phyloP scores from a whole-genome alignment of 352 stramenopile genomes.

The Pythium catenulatum region DNA sequence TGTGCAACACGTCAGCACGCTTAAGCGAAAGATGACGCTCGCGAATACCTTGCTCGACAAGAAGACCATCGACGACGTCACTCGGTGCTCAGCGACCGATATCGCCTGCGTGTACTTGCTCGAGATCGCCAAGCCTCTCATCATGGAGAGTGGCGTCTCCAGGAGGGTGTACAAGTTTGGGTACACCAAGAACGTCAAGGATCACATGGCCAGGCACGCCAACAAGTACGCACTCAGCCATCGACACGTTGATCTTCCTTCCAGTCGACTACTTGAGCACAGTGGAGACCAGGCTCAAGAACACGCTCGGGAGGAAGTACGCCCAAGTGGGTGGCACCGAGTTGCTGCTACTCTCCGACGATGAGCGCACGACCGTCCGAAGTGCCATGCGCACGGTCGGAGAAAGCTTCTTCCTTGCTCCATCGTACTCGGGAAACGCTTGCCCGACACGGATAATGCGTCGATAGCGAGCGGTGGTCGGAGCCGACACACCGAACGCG shows the following conservation, averaged over 20 bases:
- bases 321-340: background rate
- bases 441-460: too few relatives aligned
- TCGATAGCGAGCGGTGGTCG: too few relatives aligned
- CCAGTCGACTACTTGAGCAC: background rate
- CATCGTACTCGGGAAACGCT: too few relatives aligned
- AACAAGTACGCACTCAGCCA: background rate
- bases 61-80: background rate
- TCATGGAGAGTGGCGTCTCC: background rate
- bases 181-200: background rate
- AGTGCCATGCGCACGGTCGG: background rate
- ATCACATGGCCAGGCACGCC: background rate
- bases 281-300: background rate
- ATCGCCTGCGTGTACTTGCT: constrained; percentile 7
- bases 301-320: background rate
- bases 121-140: background rate
- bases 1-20: background rate
- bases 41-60: background rate
- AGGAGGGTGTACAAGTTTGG: constrained; percentile 13
- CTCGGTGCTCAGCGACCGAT: background rate
- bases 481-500: too few relatives aligned
- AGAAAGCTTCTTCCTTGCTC: background rate
- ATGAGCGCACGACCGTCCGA: background rate
- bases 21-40: background rate
- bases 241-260: constrained; percentile 12
- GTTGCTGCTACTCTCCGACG: background rate